Percentiles rank a stretch among this genome's conserved stretches.
Conservation (phyloP, 345 rosid species). For the Citrus hindsii region DNA sequence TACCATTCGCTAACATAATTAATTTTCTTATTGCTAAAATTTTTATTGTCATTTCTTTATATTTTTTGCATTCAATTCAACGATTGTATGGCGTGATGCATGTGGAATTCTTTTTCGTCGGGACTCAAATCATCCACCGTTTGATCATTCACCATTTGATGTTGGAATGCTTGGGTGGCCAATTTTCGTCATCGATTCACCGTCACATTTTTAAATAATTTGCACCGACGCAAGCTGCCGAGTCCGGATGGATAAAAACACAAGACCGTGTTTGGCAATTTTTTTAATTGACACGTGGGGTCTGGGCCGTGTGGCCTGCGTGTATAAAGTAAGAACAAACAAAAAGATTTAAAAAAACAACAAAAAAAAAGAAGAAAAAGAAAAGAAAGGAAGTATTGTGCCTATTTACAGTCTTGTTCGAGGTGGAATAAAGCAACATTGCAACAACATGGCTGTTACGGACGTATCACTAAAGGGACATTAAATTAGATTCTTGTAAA, state of each 20-base stretch:
- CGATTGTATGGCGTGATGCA: background rate
- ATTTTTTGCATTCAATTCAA: background rate
- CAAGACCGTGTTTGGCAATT: background rate
- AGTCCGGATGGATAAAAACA: background rate
- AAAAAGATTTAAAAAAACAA: no score
- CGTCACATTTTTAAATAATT: background rate
- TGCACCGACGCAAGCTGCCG: background rate
- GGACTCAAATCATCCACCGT: background rate
- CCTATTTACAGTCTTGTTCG: background rate
- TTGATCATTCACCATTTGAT: background rate
- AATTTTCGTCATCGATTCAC: background rate
- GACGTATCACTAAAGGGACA: background rate
- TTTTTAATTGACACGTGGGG: background rate
- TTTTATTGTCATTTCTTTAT: background rate
- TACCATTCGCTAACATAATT: background rate
- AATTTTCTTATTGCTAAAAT: background rate
- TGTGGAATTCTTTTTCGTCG: background rate
- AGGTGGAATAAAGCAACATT: no score
- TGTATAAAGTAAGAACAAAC: background rate
- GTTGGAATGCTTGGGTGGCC: background rate
- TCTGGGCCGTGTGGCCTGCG: background rate
- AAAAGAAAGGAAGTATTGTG: background rate
- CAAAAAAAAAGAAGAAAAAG: no score
- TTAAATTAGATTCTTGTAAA: background rate
- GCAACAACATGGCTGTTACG: no score